Percentiles rank a stretch among this genome's conserved stretches.
phyloP scores from a whole-genome alignment of 148 eudicot species.

The Rhododendron henanense region DNA sequence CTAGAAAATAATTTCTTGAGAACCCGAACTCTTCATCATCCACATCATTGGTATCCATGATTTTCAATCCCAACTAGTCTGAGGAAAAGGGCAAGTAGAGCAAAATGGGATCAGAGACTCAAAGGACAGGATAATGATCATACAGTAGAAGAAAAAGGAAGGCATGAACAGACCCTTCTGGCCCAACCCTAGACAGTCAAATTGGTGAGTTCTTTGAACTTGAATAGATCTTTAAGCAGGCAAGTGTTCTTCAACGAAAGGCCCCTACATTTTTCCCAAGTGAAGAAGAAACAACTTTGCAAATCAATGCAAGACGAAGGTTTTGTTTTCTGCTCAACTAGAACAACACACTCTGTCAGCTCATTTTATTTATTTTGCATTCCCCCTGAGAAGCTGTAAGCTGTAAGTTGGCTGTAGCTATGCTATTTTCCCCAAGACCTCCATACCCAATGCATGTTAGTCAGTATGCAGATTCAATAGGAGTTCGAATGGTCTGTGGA shows the following conservation, averaged over 20 bases:
- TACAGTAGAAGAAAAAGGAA: no score
- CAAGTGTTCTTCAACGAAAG: background rate
- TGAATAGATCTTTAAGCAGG: background rate
- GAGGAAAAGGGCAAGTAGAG: background rate
- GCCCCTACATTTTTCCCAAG: background rate
- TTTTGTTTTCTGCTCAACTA: background rate
- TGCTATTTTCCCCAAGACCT: background rate
- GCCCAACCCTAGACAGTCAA: background rate
- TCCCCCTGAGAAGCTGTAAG: background rate
- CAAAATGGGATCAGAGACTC: background rate
- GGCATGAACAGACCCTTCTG: no score
- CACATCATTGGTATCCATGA: constrained; percentile 44
- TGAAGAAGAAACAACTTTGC: background rate
- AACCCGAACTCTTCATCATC: constrained; percentile 79
- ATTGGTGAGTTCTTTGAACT: background rate
- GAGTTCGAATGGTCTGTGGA: background rate
- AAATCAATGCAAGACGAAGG: background rate
- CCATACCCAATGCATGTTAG: background rate
- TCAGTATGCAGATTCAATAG: background rate
- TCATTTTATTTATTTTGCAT: background rate
- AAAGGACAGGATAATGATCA: background rate
- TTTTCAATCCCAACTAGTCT: background rate
- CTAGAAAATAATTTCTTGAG: constrained; percentile 83
- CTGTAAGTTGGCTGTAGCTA: background rate
- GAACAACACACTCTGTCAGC: background rate